Evolutionary conservation across 1,284 basidiomycete species (phyloP).

Genomic region (Gymnopus androsaceus): DNA sequence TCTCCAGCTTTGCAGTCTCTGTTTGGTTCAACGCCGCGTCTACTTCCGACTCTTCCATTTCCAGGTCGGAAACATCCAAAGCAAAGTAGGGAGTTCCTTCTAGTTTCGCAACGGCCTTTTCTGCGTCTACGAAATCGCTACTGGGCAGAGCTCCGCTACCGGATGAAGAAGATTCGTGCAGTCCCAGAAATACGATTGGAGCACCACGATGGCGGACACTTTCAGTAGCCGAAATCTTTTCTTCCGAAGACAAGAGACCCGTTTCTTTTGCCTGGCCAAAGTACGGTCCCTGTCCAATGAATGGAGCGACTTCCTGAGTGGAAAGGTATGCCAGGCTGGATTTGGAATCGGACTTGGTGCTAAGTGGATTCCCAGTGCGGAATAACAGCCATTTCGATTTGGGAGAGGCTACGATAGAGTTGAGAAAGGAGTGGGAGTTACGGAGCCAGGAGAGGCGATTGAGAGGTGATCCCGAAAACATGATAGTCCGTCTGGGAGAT

Average conservation of each 20-base stretch:
- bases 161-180: slow-evolving; percentile 64
- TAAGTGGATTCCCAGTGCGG: slow-evolving; percentile 66
- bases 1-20: slow-evolving; percentile 38
- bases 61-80: slow-evolving; percentile 65
- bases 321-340: slow-evolving; percentile 51
- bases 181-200: slow-evolving; percentile 62
- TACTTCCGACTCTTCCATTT: slow-evolving; percentile 41
- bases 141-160: slow-evolving; percentile 54
- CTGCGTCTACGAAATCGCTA: slow-evolving; percentile 57
- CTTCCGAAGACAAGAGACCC: slow-evolving; percentile 42
- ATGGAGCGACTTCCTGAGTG: slow-evolving; percentile 56
- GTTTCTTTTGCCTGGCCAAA: slow-evolving; percentile 68
- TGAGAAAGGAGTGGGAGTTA: slow-evolving; percentile 70
- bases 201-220: slow-evolving; percentile 59
- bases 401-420: slow-evolving; percentile 59
- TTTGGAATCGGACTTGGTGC: slow-evolving; percentile 36
- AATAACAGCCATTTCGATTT: slow-evolving; percentile 76
- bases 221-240: slow-evolving; percentile 54
- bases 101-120: slow-evolving; percentile 55
- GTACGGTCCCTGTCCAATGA: slow-evolving; percentile 50
- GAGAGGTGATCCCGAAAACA: slow-evolving; percentile 77
- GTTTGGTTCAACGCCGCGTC: slow-evolving; percentile 47
- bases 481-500: slow-evolving; percentile 50
- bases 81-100: slow-evolving; percentile 80
- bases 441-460: slow-evolving; percentile 89